These are phyloP conservation scores for Carex littledalei DNA, from an alignment of 176 grass and related monocot genomes.

Conservation along the genomic window DNA sequence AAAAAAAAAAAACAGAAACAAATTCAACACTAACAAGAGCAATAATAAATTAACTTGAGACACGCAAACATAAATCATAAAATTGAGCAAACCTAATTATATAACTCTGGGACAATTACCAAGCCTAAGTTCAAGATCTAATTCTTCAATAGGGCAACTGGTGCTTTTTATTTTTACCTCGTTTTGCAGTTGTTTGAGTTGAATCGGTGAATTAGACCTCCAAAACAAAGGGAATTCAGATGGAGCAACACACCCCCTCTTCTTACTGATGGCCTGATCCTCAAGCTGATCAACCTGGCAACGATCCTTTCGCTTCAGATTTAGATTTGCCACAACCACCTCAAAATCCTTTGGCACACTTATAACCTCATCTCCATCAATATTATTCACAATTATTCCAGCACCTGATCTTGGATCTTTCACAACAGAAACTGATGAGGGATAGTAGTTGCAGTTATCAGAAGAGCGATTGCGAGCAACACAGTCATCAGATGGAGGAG, in stretches of 20 bases:
- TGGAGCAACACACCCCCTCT: conserved; percentile 29
- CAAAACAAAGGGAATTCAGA: conserved; percentile 21
- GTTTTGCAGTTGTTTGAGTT: conserved; percentile 33
- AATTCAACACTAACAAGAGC: conserved; percentile 12
- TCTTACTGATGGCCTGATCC: conserved; percentile 4
- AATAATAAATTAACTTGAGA: not conserved
- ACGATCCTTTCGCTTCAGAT: conserved; percentile 18
- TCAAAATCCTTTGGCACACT: conserved; percentile 4
- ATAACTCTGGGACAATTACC: conserved; percentile 43
- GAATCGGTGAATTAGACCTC: not conserved
- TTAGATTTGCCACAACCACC: conserved; percentile 10
- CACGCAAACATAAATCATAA: conserved; percentile 3
- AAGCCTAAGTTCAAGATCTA: conserved; percentile 83
- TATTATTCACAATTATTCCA: conserved; percentile 24
- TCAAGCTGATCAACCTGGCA: not conserved
- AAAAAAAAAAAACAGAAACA: not conserved
- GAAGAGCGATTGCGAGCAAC: conserved; percentile 13
- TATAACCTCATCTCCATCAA: conserved; percentile 28
- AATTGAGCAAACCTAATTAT: not conserved
- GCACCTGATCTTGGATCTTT: not conserved
- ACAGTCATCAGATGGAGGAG: not conserved
- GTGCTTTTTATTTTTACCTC: conserved; percentile 28
- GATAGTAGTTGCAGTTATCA: not conserved
- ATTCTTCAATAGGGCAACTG: conserved; percentile 26
- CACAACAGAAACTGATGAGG: not conserved